Conservation (phyloP, 192 early-diverging fungal species). For the Backusella australiensis region DNA sequence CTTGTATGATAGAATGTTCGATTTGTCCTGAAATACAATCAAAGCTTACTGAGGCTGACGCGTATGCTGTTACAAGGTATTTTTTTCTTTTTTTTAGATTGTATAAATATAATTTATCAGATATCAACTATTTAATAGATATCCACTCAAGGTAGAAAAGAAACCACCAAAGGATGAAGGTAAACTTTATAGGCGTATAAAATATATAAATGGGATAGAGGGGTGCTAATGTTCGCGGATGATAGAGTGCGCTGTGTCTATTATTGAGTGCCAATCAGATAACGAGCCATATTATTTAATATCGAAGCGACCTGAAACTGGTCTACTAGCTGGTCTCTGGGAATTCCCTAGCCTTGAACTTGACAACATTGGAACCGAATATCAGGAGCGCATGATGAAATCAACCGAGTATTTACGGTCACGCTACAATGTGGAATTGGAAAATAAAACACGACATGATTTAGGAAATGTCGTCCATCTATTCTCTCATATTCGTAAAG, state of each 20-base stretch:
- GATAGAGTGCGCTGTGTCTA: slow-evolving; percentile 55
- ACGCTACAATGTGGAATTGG: slow-evolving; percentile 16
- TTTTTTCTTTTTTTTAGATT: not conserved
- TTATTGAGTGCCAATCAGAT: slow-evolving; percentile 39
- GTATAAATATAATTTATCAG: not conserved
- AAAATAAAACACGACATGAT: slow-evolving; percentile 34
- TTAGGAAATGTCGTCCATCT: slow-evolving; percentile 56
- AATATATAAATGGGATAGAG: not conserved
- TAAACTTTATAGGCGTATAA: slow-evolving; percentile 7
- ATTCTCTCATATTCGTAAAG: slow-evolving; percentile 68
- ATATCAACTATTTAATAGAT: slow-evolving; percentile 31
- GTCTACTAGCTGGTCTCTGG: slow-evolving; percentile 74
- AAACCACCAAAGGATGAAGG: slow-evolving; percentile 64
- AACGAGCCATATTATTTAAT: slow-evolving; percentile 42
- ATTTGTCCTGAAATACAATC: slow-evolving; percentile 4
- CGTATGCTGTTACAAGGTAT: slow-evolving; percentile 28
- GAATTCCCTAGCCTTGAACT: slow-evolving; percentile 62
- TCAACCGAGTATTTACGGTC: slow-evolving; percentile 15
- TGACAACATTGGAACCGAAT: not conserved
- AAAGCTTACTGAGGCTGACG: slow-evolving; percentile 10
- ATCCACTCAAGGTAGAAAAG: slow-evolving; percentile 56
- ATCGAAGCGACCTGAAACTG: slow-evolving; percentile 53
- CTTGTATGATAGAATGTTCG: slow-evolving; percentile 2
- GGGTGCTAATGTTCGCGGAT: not conserved
- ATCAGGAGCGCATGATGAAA: slow-evolving; percentile 18